phyloP scores from a whole-genome alignment of 768 basidiomycete genomes.

The Russula earlei region DNA sequence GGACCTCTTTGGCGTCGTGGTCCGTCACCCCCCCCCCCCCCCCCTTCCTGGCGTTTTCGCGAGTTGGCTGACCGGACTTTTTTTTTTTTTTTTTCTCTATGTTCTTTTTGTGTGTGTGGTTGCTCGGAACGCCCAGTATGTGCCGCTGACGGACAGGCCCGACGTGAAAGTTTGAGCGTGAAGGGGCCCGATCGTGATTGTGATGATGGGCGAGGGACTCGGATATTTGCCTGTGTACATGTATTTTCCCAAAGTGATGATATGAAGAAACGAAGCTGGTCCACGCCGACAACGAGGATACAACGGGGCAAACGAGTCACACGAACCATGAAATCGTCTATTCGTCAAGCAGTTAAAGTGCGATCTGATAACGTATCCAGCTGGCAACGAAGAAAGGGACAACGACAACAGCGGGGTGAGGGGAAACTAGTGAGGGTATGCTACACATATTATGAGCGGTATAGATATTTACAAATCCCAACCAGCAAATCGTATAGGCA shows the following conservation, averaged over 20 bases:
- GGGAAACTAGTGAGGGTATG: slow-evolving; percentile 1
- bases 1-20: slow-evolving; percentile 73
- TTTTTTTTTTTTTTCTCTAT: not conserved
- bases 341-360: not conserved
- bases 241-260: not conserved
- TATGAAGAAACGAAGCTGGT: not conserved
- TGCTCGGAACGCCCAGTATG: slow-evolving; percentile 45
- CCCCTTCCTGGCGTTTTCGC: not conserved
- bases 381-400: not conserved
- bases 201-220: not conserved
- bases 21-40: slow-evolving; percentile 31
- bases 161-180: not conserved
- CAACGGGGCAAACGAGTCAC: not conserved
- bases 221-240: too few species aligned
- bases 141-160: slow-evolving; percentile 53
- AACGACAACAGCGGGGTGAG: not conserved
- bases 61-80: not conserved
- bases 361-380: too few species aligned
- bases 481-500: not conserved
- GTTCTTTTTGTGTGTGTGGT: too few species aligned
- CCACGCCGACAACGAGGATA: not conserved
- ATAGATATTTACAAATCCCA: not conserved
- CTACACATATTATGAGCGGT: slow-evolving; percentile 1
- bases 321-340: not conserved
- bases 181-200: not conserved